phyloP scores from a whole-genome alignment of 2,329 filamentous ascomycete species.

The Claviceps africana region DNA sequence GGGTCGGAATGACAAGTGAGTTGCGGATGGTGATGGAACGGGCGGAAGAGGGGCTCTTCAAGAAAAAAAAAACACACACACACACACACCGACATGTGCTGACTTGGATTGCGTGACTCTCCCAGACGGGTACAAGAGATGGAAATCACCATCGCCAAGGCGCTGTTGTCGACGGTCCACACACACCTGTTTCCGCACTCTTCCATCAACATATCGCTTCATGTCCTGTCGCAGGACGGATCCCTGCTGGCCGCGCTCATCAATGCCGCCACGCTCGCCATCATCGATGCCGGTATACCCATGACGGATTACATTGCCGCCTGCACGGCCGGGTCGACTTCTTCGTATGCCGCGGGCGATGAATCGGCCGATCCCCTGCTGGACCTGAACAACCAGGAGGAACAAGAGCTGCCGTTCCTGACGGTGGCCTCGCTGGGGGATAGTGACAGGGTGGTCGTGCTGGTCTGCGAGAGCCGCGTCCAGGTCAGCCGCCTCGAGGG shows the following conservation, averaged over 20 bases:
- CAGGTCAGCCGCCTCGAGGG: conserved; percentile 70
- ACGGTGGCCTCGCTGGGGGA: conserved; percentile 71
- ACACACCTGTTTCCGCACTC: conserved; percentile 81
- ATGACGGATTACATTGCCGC: conserved; percentile 87
- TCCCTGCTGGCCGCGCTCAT: conserved; percentile 78
- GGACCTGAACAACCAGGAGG: conserved; percentile 66
- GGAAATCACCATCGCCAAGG: conserved; percentile 61
- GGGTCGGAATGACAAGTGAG: conserved; percentile 64
- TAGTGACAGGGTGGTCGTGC: conserved; percentile 60
- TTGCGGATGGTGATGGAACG: neutral
- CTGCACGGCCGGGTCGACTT: conserved; percentile 73
- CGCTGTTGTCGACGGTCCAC: conserved; percentile 66
- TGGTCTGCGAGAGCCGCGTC: conserved; percentile 81
- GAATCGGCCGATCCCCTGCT: conserved; percentile 63
- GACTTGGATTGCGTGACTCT: neutral
- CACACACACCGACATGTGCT: neutral
- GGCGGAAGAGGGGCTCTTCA: no score
- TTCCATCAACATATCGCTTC: conserved; percentile 68
- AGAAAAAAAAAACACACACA: no score
- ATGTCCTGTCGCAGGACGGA: conserved; percentile 82
- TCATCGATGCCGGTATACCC: conserved; percentile 88
- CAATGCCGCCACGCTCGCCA: conserved; percentile 80
- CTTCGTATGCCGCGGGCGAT: conserved; percentile 49
- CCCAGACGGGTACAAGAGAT: conserved; percentile 68
- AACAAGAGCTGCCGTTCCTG: conserved; percentile 76